Evolutionary conservation across 352 stramenopile species (phyloP).

Genomic region (Globisporangium canariense): DNA sequence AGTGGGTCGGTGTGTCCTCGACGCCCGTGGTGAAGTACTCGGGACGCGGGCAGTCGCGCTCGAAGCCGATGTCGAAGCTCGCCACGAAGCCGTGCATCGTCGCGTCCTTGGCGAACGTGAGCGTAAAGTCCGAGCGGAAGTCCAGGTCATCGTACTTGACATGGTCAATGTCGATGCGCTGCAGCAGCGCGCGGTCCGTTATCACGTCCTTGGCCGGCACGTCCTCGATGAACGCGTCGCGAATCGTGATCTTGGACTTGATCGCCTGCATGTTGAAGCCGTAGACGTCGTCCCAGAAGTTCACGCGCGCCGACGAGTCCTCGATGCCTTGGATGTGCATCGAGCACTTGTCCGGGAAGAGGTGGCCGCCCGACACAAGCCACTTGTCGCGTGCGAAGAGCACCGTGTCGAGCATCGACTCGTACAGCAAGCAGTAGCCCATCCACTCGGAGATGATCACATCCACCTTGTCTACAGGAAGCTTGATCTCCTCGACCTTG

Average conservation of each 20-base stretch:
- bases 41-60: slow-evolving; percentile 88
- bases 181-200: slow-evolving; percentile 82
- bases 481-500: slow-evolving; percentile 92
- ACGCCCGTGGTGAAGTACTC: slow-evolving; percentile 94
- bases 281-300: slow-evolving; percentile 98
- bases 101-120: slow-evolving; percentile 85
- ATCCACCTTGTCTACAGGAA: slow-evolving; percentile 93
- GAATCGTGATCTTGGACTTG: slow-evolving; percentile 92
- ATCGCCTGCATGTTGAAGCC: slow-evolving; percentile 98
- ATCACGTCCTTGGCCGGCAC: slow-evolving; percentile 88
- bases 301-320: slow-evolving; percentile 63
- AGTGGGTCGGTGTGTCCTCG: slow-evolving; percentile 94
- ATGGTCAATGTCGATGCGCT: slow-evolving; percentile 86
- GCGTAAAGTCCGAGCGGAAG: slow-evolving; percentile 89
- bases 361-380: slow-evolving; percentile 89
- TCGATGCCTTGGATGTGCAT: slow-evolving; percentile 89
- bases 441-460: slow-evolving; percentile 99
- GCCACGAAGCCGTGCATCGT: slow-evolving; percentile 94
- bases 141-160: slow-evolving; percentile 94
- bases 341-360: slow-evolving; percentile 97
- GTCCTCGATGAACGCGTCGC: slow-evolving; percentile 96
- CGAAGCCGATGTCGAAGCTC: slow-evolving; percentile 98
- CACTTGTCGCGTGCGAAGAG: slow-evolving; percentile 96
- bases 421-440: slow-evolving; percentile 97
- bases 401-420: slow-evolving; percentile 98